Evolutionary conservation across 2,329 filamentous ascomycete species (phyloP).

Genomic region (Fusarium miscanthi): DNA sequence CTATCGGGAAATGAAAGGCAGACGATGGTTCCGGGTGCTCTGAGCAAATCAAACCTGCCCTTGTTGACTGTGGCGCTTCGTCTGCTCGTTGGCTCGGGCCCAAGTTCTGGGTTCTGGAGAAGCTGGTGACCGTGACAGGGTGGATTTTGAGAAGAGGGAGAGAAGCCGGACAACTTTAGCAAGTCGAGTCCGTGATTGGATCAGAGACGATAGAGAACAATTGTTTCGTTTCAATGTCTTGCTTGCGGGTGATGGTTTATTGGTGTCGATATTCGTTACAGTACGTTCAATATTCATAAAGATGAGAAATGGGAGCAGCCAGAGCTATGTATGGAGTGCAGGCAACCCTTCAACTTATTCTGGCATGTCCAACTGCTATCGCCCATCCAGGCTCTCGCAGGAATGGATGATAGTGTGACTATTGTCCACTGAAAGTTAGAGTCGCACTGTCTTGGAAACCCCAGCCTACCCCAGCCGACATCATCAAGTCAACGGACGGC

Average conservation of each 20-base stretch:
- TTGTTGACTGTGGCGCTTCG: constrained; percentile 24
- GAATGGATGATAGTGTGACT: constrained; percentile 27
- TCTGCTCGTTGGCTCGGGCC: constrained; percentile 32
- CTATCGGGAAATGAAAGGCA: constrained; percentile 42
- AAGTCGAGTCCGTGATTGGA: constrained; percentile 32
- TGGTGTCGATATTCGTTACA: constrained; percentile 4
- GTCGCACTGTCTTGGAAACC: constrained; percentile 4
- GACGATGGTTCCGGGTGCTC: constrained; percentile 18
- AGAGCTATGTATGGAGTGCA: constrained; percentile 7
- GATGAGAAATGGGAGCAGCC: constrained; percentile 2
- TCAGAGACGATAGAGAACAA: not conserved
- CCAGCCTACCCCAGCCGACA: constrained; percentile 26
- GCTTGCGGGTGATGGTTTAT: constrained; percentile 1
- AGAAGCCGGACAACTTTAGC: constrained; percentile 17
- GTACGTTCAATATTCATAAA: not conserved
- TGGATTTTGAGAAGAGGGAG: constrained; percentile 7
- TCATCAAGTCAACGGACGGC: not conserved
- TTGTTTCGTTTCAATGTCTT: constrained; percentile 40
- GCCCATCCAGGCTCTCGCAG: constrained; percentile 22
- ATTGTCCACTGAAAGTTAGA: constrained; percentile 1
- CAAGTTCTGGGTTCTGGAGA: constrained; percentile 6
- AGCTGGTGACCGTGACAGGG: constrained; percentile 24
- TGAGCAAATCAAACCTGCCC: constrained; percentile 21
- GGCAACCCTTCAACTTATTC: constrained; percentile 32
- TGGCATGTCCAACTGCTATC: constrained; percentile 3